Base-by-base conservation (phyloP, 495 filamentous ascomycete species). In the Hyaloscypha hepaticicola region DNA sequence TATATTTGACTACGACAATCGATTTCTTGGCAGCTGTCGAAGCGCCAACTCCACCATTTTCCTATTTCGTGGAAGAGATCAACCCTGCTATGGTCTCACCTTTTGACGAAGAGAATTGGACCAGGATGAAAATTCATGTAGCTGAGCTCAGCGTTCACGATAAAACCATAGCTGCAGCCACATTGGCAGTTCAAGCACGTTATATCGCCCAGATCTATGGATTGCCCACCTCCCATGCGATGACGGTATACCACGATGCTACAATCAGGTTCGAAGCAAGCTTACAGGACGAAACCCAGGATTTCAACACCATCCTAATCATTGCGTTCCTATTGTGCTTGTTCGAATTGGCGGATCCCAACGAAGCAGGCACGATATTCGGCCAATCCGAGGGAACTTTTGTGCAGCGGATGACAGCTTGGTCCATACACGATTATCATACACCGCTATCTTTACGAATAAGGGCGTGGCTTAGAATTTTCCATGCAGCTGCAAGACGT, bases 1-100 rank as follows among this genome's bases (percentile, higher is more conserved):
- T 55, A 8, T 55, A 55, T 22, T 22, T 55, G 51, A 9, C 8
- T 55, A 55, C 51, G 21, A 55, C 51, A 55, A 55, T 55, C 51
- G 51, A 55, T 55, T 55, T 55, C 51, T 55, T 55, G 21, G 51
- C 51, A 55, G 51, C 51, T 22, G 21, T 55, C 21, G 51, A 55
- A 9, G 51, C 21, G 9, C 51, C 51, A 55, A 55, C 51, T 55
- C 51, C 51, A 55, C 22, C 51, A 9, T 55, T 55, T 55, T 55
- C 51, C 51, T 55, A 55, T 55, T 55, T 55, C 51, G 51, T 55
- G 51, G 51, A 55, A 22, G 51, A 55, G 51, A 22, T 55, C 51
- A 22, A 55, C 21, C 51, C 22, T 55, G 51, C 51, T 55, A 22
- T 55, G 7, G 24, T 55, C 21, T 55, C 51, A 22, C 51, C 51